A percentile compares a stretch with the other conserved stretches of the same genome.
Conservation (phyloP, 768 basidiomycete species). For the Holtermannia corniformis region DNA sequence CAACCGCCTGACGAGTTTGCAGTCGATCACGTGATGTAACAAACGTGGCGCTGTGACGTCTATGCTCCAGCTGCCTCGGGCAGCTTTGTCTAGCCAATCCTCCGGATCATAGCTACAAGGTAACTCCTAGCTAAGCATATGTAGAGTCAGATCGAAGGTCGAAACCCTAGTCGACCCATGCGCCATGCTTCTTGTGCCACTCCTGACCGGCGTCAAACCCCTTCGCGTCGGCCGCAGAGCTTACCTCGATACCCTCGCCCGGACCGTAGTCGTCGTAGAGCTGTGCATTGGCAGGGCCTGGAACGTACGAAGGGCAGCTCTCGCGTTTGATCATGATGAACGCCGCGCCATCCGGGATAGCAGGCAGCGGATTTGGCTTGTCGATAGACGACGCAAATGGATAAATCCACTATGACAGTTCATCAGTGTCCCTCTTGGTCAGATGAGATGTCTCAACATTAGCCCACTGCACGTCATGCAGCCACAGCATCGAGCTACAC, state of each 20-base stretch:
- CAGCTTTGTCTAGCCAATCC: too few relatives aligned
- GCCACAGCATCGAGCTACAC: constrained; percentile 39
- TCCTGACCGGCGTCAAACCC: constrained; percentile 7
- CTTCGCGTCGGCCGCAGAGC: constrained; percentile 1
- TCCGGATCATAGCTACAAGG: too few relatives aligned
- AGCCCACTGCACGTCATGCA: constrained; percentile 35
- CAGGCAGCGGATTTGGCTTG: constrained; percentile 31
- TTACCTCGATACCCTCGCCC: constrained; percentile 37
- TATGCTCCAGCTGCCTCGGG: too few relatives aligned
- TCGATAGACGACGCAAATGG: constrained; percentile 40
- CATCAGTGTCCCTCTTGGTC: background rate
- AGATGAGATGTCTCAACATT: constrained; percentile 13
- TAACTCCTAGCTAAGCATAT: too few relatives aligned
- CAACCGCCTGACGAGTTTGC: too few relatives aligned
- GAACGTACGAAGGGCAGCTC: constrained; percentile 27
- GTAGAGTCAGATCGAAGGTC: too few relatives aligned
- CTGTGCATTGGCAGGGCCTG: constrained; percentile 29
- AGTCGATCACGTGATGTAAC: too few relatives aligned
- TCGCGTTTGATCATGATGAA: constrained; percentile 30
- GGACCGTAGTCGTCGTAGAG: constrained; percentile 28
- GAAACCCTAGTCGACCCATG: constrained; percentile 39
- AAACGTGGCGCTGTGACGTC: too few relatives aligned
- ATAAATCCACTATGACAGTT: constrained; percentile 35
- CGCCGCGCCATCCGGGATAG: constrained; percentile 18
- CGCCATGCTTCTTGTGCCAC: constrained; percentile 37